Evolutionary conservation across 495 filamentous ascomycete species (phyloP), one percentile per base, ranked within the genome.

Genomic region (Zalerion maritima): DNA sequence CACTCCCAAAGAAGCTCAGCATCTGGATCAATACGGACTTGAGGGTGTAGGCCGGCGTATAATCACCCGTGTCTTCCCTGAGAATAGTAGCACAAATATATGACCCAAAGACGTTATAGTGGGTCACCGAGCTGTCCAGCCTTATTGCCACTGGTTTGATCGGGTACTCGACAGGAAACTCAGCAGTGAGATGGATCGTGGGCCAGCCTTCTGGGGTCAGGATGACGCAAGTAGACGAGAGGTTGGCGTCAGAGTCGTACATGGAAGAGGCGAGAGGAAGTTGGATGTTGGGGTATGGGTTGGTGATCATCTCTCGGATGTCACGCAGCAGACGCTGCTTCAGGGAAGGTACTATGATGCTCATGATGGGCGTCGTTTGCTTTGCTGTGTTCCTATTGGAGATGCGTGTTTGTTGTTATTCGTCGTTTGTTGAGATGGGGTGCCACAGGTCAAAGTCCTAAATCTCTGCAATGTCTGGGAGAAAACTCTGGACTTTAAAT

Each of bases 1-100:
- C 58, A 35, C 67, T 62, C 37, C 62, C 54, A 54, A 75, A 62
- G 57, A 77, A 68, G 53, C 64, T 73, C 42, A 76, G 57, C 21
- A 69, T 42, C 43, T 73, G 62, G 32, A 69, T 58, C 24, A 47
- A 47, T 34, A 64, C 60, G 14, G 56, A 52, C 38, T 60, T 62
- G 17, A 66, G 51, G 2, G 63, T 66, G 28, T 66, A 68, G 14
- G 64, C 64, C 3, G 54, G 56, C 1, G 62, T 66, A 26, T 62
- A 57, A 19, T 59, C 48, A 2, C 11, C 28, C 0, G 29, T 47
- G 31, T 57, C 50, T n/a, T n/a, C n/a, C n/a, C n/a, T n/a, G 27
- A 64, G 55, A 31, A 67, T 65, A 11, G 46, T 54, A 9, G 57
- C 58, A 41, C 60, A 67, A 37, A 70, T 69, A 40, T 54, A 66